Conservation (phyloP, 2,329 filamentous ascomycete genomes). For the Capronia coronata region DNA sequence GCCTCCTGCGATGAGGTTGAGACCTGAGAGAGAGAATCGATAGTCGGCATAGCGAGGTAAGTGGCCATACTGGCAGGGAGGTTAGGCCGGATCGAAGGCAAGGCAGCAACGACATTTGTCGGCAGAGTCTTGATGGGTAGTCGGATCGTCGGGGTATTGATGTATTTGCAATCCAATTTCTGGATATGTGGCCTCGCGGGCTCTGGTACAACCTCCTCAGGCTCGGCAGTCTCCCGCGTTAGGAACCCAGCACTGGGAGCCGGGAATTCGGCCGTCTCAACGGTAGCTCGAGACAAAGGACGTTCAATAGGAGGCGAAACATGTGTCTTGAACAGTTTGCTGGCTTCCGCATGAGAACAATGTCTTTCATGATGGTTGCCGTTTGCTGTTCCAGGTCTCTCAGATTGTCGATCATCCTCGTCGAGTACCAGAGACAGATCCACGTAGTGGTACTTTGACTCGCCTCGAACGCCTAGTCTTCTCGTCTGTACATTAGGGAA, state of each 20-base stretch:
- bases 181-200: background rate
- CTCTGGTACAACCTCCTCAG: conserved; percentile 1
- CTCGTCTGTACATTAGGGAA: conserved; percentile 93
- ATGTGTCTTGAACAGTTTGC: conserved; percentile 15
- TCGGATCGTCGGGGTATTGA: conserved; percentile 26
- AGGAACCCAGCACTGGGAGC: conserved; percentile 27
- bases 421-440: conserved; percentile 39
- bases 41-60: conserved; percentile 37
- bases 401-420: conserved; percentile 24
- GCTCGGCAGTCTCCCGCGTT: conserved; percentile 5
- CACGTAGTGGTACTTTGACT: conserved; percentile 95
- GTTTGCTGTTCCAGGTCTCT: conserved; percentile 23
- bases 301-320: conserved; percentile 20
- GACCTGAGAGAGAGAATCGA: conserved; percentile 36
- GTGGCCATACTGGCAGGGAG: conserved; percentile 38
- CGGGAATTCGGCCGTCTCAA: conserved; percentile 32
- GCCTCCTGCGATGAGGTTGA: conserved; percentile 60
- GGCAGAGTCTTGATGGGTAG: conserved; percentile 21
- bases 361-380: conserved; percentile 17
- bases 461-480: conserved; percentile 82
- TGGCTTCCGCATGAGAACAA: conserved; percentile 18
- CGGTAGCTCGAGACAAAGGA: conserved; percentile 24
- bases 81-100: conserved; percentile 29
- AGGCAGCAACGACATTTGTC: conserved; percentile 21
- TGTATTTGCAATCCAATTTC: conserved; percentile 26